These are phyloP conservation scores for Saccharum hybrid DNA, from an alignment of 202 grass and related monocot genomes.

Conservation along the genomic window DNA sequence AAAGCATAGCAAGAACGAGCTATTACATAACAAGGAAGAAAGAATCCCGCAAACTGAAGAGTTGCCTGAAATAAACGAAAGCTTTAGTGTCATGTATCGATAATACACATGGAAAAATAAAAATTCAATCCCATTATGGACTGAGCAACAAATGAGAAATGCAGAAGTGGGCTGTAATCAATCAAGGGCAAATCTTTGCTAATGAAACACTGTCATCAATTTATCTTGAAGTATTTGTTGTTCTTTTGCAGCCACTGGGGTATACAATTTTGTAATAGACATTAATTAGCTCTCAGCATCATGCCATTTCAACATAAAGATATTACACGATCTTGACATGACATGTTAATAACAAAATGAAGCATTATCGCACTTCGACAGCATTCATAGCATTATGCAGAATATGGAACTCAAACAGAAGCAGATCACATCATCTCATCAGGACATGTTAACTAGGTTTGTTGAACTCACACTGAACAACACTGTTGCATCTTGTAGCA, in stretches of 20 bases:
- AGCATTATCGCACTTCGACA: not conserved
- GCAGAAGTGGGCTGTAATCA: not conserved
- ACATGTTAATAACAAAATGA: constrained; percentile 1
- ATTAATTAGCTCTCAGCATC: constrained; percentile 19
- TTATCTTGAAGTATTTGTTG: not conserved
- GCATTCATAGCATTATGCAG: not conserved
- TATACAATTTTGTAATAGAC: not conserved
- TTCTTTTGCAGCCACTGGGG: not conserved
- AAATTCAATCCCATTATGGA: not conserved
- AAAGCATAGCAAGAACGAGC: constrained; percentile 82
- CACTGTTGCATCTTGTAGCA: constrained; percentile 78
- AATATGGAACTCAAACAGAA: not conserved
- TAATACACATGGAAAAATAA: constrained; percentile 20
- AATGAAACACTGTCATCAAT: not conserved
- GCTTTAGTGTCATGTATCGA: constrained; percentile 14
- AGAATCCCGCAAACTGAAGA: constrained; percentile 83
- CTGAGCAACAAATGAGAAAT: not conserved
- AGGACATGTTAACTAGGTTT: constrained; percentile 1
- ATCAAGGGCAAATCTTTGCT: not conserved
- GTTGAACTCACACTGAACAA: constrained; percentile 84
- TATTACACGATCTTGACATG: not conserved
- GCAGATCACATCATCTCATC: not conserved
- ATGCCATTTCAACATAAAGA: not conserved
- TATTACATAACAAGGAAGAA: constrained; percentile 96
- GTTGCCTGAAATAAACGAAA: constrained; percentile 64